Percentiles rank a stretch among this genome's conserved stretches.
phyloP scores from a whole-genome alignment of 306 rosid genomes.

The Astragalus membranaceus region DNA sequence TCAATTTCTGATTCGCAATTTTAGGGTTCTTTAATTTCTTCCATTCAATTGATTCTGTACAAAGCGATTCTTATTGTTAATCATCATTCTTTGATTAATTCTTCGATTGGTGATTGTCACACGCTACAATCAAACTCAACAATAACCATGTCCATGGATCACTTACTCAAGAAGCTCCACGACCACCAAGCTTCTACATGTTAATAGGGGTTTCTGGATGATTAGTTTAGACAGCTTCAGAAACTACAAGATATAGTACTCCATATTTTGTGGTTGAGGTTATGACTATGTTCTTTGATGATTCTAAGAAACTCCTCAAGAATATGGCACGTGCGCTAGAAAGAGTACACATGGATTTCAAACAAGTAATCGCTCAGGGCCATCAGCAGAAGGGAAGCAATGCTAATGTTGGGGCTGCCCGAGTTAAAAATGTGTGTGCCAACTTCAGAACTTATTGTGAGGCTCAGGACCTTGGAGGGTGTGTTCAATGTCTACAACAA shows the following conservation, averaged over 20 bases:
- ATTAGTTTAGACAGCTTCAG: constrained; percentile 66
- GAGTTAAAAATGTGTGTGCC: constrained; percentile 50
- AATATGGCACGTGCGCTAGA: constrained; percentile 52
- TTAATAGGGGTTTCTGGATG: constrained; percentile 64
- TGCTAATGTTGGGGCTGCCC: constrained; percentile 77
- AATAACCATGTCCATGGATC: constrained; percentile 52
- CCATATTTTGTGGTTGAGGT: constrained; percentile 76
- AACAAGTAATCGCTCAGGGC: constrained; percentile 63
- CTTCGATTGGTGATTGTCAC: too few species aligned
- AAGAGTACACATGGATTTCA: constrained; percentile 49
- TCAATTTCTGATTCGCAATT: too few species aligned
- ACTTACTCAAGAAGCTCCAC: constrained; percentile 39
- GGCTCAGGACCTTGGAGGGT: constrained; percentile 63
- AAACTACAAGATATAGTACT: constrained; percentile 61
- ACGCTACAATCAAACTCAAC: too few species aligned
- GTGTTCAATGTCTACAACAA: constrained; percentile 60
- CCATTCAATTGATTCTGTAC: too few species aligned
- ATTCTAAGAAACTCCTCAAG: constrained; percentile 59
- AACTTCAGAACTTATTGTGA: constrained; percentile 56
- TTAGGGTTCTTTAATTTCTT: too few species aligned
- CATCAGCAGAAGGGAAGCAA: constrained; percentile 79
- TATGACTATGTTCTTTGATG: constrained; percentile 65
- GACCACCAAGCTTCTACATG: constrained; percentile 38
- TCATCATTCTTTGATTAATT: too few species aligned
- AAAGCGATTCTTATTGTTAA: too few species aligned